Evolutionary conservation across 2,329 filamentous ascomycete species (phyloP).

Genomic region (Calonectria henricotiae): DNA sequence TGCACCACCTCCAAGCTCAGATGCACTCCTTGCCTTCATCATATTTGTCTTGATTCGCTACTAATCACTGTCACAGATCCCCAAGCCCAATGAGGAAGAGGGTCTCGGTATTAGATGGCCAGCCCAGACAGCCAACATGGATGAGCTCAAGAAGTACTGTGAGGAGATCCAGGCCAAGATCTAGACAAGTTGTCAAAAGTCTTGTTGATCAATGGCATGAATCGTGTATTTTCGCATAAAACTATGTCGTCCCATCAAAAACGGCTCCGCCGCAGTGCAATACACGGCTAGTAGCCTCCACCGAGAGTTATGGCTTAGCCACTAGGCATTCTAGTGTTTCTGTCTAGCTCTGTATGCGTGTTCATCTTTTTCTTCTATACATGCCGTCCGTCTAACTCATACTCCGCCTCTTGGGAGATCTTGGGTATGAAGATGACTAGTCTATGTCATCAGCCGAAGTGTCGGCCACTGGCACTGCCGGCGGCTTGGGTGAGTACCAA

Average conservation of each 20-base stretch:
- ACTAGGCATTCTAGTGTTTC: conserved; percentile 43
- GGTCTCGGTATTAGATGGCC: conserved; percentile 89
- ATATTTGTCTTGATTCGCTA: not conserved
- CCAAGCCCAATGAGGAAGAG: conserved; percentile 89
- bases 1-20: not conserved
- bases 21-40: not conserved
- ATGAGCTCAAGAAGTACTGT: conserved; percentile 82
- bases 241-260: conserved; percentile 20
- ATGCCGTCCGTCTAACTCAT: conserved; percentile 31
- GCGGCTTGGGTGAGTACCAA: conserved; percentile 72
- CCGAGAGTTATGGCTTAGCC: conserved; percentile 31
- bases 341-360: conserved; percentile 33
- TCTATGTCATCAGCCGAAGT: conserved; percentile 66
- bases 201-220: not conserved
- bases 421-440: conserved; percentile 46
- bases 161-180: conserved; percentile 94
- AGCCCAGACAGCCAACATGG: conserved; percentile 82
- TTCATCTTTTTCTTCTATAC: conserved; percentile 18
- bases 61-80: conserved; percentile 75
- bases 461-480: conserved; percentile 48
- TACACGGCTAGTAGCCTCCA: conserved; percentile 27
- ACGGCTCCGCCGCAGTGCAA: conserved; percentile 3
- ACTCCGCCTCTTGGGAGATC: conserved; percentile 25
- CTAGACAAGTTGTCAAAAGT: conserved; percentile 62
- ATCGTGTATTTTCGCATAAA: conserved; percentile 27